phyloP scores from a whole-genome alignment of 2,329 filamentous ascomycete genomes.

The Aquanectria penicillioides region DNA sequence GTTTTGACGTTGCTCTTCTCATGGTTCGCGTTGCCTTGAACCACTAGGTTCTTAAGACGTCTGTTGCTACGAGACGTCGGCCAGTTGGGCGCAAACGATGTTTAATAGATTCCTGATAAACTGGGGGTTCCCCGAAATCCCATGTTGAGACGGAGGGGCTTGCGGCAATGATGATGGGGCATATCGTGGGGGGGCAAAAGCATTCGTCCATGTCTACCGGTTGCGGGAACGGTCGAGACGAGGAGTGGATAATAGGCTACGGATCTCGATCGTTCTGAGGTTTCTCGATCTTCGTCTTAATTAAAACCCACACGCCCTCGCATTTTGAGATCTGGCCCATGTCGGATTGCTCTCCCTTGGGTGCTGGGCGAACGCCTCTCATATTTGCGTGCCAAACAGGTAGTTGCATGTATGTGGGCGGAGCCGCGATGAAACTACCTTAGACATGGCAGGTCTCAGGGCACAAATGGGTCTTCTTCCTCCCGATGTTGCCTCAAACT shows the following conservation, averaged over 20 bases:
- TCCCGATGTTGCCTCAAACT: background rate
- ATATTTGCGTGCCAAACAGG: conserved; percentile 31
- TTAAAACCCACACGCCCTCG: conserved; percentile 25
- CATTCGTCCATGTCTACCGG: background rate
- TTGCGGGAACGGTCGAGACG: conserved; percentile 10
- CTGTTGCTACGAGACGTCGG: background rate
- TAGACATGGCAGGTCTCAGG: conserved; percentile 19
- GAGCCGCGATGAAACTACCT: conserved; percentile 18
- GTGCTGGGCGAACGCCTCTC: conserved; percentile 27
- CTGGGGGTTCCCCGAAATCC: conserved; percentile 1
- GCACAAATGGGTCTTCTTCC: conserved; percentile 14
- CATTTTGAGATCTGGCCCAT: conserved; percentile 30
- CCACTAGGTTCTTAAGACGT: background rate
- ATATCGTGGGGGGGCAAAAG: background rate
- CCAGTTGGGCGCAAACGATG: background rate
- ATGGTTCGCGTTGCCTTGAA: background rate
- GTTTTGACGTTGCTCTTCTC: background rate
- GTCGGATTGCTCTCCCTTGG: conserved; percentile 27
- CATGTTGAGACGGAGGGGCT: background rate
- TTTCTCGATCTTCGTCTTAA: conserved; percentile 28
- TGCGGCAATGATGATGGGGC: background rate
- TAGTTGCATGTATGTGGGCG: conserved; percentile 3
- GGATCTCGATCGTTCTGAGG: conserved; percentile 30
- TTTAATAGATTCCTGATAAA: background rate
- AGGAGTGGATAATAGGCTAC: conserved; percentile 9